Base-by-base conservation (phyloP, 1,284 basidiomycete species). In the Polyporus tsugae region DNA sequence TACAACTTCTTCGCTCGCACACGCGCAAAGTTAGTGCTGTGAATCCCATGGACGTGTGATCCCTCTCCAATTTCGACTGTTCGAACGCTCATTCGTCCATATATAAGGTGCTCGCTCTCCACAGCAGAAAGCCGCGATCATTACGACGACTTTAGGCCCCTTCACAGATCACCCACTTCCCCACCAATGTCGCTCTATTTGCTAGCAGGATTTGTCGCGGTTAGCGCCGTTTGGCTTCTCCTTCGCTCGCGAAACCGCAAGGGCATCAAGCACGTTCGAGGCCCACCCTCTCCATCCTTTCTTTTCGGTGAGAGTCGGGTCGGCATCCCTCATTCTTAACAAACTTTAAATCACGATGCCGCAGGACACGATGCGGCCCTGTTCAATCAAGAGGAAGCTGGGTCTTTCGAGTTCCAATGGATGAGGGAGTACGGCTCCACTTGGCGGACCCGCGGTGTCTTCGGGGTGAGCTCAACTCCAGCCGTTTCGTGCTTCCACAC, bases 321-420 rank as follows among this genome's bases (percentile, higher is more conserved):
- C 2, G 13, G 7, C 10, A n/a, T 11, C 10, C 49, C 15, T 42
- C 1, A 4, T 29, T 19, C 2, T 15, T 17, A 19, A 6, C 9
- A 13, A 29, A 36, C 4, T 1, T 5, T 52, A 25, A 52, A 9
- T n/a, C 2, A 11, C 22, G 4, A 25, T 49, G 13, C 1, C 13
- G 5, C 25, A 75, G 74, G 74, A 0, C 69, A 75, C 36, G 70
- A 73, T 10, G 67, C 68, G 11, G 64, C 72, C 2, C 44, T 75
- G 13, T 65, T 46, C 15, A 69, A 68, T 33, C 72, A 76, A 61
- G 35, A 68, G 17, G 70, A 75, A n/a, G 72, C 71, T 4, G 76
- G 75, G 1, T 70, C 72, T 41, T 39, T 74, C 1, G 75, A 77
- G 25, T 69, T 74, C 44, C 66, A 69, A 46, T 77, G 71, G 70